Conservation (phyloP, 1,284 basidiomycete genomes). For the Bondarzewia mesenterica region DNA sequence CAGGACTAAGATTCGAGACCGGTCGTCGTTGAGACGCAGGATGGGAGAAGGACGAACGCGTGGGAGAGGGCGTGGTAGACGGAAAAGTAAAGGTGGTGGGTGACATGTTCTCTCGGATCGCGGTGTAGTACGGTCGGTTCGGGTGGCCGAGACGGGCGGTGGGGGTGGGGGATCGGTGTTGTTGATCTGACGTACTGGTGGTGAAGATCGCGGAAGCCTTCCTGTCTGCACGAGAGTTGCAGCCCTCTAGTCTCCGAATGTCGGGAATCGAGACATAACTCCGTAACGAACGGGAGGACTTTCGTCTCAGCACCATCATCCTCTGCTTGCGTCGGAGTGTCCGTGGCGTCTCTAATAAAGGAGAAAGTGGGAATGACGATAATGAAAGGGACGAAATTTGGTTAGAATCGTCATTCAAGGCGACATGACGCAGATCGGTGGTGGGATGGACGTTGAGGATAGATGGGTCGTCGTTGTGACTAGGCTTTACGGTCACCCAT, state of each 20-base stretch:
- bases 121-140: constrained; percentile 52
- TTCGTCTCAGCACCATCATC: constrained; percentile 26
- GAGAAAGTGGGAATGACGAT: constrained; percentile 12
- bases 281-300: constrained; percentile 31
- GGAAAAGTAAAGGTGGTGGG: constrained; percentile 26
- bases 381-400: not conserved
- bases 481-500: too few relatives aligned
- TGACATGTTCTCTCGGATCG: constrained; percentile 51
- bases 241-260: constrained; percentile 9
- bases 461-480: too few relatives aligned
- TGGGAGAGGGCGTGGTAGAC: constrained; percentile 16
- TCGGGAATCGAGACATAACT: constrained; percentile 21
- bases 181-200: not conserved
- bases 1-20: not conserved
- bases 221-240: not conserved
- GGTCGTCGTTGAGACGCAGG: not conserved
- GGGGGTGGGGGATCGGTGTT: constrained; percentile 5
- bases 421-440: not conserved
- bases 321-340: constrained; percentile 33
- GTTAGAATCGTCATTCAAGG: not conserved
- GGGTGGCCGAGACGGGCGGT: constrained; percentile 41
- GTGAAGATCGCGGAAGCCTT: not conserved
- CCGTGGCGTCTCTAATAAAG: constrained; percentile 15
- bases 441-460: too few relatives aligned
- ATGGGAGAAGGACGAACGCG: constrained; percentile 12